These are phyloP conservation scores for Phytophthora citricola DNA, from an alignment of 352 stramenopile species.

Conservation along the genomic window DNA sequence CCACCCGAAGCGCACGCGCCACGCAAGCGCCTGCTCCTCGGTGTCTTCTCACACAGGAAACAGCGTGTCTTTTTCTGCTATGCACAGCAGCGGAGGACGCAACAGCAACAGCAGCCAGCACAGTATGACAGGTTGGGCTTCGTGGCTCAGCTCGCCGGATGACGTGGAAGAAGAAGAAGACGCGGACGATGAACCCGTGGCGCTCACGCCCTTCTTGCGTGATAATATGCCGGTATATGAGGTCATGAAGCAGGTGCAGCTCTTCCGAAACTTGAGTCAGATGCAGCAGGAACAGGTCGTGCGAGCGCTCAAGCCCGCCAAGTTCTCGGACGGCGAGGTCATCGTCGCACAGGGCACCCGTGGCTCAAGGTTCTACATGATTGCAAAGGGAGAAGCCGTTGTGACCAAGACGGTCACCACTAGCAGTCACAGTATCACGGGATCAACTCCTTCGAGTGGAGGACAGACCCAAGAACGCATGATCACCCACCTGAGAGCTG, in stretches of 20 bases:
- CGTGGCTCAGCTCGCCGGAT: constrained; percentile 74
- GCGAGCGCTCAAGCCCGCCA: constrained; percentile 81
- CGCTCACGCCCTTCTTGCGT: constrained; percentile 74
- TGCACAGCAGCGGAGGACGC: constrained; percentile 42
- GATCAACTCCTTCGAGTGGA: constrained; percentile 35
- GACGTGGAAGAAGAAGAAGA: constrained; percentile 75
- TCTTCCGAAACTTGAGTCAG: constrained; percentile 88
- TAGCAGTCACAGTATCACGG: constrained; percentile 42
- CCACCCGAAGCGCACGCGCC: constrained; percentile 30
- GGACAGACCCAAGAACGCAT: constrained; percentile 76
- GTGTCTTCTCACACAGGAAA: constrained; percentile 55
- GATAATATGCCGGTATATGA: constrained; percentile 91
- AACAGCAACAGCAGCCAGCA: constrained; percentile 65
- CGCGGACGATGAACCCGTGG: constrained; percentile 68
- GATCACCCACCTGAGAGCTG: constrained; percentile 89
- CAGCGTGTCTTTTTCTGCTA: constrained; percentile 39
- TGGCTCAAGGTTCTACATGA: constrained; percentile 91
- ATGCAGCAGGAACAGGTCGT: constrained; percentile 91
- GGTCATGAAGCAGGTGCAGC: constrained; percentile 88
- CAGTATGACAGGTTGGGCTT: constrained; percentile 63
- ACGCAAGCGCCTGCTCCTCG: constrained; percentile 60
- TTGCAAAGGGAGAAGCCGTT: constrained; percentile 87
- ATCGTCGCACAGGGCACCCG: constrained; percentile 89
- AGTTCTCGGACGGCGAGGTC: constrained; percentile 84
- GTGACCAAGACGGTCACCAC: constrained; percentile 75